These are phyloP conservation scores for Trypanosoma platydactyli DNA, from an alignment of 208 protist species.

Conservation along the genomic window DNA sequence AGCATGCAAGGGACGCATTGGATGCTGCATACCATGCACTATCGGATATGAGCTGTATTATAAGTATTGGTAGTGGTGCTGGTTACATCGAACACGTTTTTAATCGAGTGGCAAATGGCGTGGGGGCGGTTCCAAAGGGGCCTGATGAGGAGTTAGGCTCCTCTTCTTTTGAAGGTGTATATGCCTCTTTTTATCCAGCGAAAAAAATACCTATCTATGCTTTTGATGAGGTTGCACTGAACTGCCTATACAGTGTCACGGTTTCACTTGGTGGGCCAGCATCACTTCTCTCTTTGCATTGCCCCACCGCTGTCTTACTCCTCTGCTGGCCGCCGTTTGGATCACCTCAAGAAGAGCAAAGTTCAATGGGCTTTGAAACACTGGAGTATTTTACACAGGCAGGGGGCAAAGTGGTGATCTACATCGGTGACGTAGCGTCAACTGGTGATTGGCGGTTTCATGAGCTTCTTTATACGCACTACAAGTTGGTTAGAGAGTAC, in stretches of 20 bases:
- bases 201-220: slow-evolving; percentile 70
- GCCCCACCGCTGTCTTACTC: slow-evolving; percentile 65
- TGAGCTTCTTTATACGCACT: slow-evolving; percentile 78
- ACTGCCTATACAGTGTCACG: slow-evolving; percentile 75
- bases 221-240: slow-evolving; percentile 79
- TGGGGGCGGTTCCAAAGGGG: slow-evolving; percentile 28
- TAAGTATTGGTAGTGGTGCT: slow-evolving; percentile 79
- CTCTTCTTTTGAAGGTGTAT: slow-evolving; percentile 72
- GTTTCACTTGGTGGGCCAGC: slow-evolving; percentile 80
- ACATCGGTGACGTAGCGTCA: slow-evolving; percentile 84
- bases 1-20: slow-evolving; percentile 65
- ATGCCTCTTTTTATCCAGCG: slow-evolving; percentile 40
- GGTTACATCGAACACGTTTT: slow-evolving; percentile 91
- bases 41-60: slow-evolving; percentile 55
- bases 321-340: slow-evolving; percentile 91
- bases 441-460: slow-evolving; percentile 91
- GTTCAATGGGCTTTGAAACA: slow-evolving; percentile 90
- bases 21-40: slow-evolving; percentile 51
- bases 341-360: slow-evolving; percentile 82
- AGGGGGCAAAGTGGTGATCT: slow-evolving; percentile 80
- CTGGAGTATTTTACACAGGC: slow-evolving; percentile 80
- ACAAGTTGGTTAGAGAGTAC: slow-evolving; percentile 80
- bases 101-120: slow-evolving; percentile 77
- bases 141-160: slow-evolving; percentile 24
- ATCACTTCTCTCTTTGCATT: slow-evolving; percentile 71